Conservation (phyloP, 1,139 yeast species). For the Eremothecium coryli region DNA sequence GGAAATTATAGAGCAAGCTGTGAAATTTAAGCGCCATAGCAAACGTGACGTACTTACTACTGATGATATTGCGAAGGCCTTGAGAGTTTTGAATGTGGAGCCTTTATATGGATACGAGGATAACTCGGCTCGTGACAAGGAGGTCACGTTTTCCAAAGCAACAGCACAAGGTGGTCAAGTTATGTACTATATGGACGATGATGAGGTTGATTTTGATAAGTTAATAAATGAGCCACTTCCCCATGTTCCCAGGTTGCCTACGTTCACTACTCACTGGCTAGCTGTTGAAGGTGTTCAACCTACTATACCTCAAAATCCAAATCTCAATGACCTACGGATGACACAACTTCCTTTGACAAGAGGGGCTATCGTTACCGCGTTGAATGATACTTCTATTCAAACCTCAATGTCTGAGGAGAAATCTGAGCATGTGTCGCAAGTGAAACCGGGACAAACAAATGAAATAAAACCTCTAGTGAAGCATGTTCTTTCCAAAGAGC, state of each 20-base stretch:
- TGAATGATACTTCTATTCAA: constrained; percentile 31
- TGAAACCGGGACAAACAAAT: constrained; percentile 42
- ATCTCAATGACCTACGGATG: constrained; percentile 60
- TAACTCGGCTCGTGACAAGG: constrained; percentile 23
- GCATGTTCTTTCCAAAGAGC: constrained; percentile 88
- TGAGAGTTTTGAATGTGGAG: constrained; percentile 80
- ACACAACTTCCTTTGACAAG: constrained; percentile 54
- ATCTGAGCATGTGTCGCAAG: constrained; percentile 30
- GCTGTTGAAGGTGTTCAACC: constrained; percentile 99
- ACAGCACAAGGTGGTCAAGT: constrained; percentile 45
- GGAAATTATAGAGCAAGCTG: constrained; percentile 90
- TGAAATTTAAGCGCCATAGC: constrained; percentile 91
- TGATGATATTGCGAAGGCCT: constrained; percentile 70
- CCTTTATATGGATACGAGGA: constrained; percentile 65
- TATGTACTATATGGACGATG: constrained; percentile 79
- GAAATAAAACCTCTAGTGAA: constrained; percentile 92
- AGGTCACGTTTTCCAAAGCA: constrained; percentile 35
- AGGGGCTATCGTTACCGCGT: constrained; percentile 55
- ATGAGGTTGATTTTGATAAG: constrained; percentile 89
- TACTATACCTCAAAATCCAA: constrained; percentile 92
- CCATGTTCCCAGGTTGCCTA: constrained; percentile 83
- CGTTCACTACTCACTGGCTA: constrained; percentile 96
- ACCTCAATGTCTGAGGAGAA: constrained; percentile 25
- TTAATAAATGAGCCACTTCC: constrained; percentile 91
- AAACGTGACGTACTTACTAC: constrained; percentile 77